Conservation (phyloP, 257 asterid species). For the Haberlea rhodopensis region DNA sequence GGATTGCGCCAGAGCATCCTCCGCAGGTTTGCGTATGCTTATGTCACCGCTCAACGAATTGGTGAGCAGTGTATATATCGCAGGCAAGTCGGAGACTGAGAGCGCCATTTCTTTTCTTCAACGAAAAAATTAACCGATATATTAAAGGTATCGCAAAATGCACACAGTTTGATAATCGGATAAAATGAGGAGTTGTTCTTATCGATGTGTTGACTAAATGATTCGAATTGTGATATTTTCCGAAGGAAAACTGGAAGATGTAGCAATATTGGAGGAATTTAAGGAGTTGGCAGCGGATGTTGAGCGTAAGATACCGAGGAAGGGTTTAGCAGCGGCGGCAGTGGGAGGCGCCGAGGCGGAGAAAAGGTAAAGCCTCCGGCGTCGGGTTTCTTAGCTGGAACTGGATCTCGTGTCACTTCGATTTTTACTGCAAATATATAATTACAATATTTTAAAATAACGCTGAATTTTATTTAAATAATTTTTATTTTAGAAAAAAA, state of each 20-base stretch:
- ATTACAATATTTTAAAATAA: too few species aligned
- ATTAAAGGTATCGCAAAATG: slow-evolving; percentile 11
- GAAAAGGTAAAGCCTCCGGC: slow-evolving; percentile 35
- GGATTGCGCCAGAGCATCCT: slow-evolving; percentile 69
- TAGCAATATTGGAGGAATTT: slow-evolving; percentile 15
- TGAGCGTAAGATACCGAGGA: slow-evolving; percentile 22
- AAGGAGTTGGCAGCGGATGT: background rate
- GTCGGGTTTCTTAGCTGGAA: slow-evolving; percentile 32
- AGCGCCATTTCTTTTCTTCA: slow-evolving; percentile 54
- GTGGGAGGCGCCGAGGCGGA: slow-evolving; percentile 38
- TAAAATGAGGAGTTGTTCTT: slow-evolving; percentile 23
- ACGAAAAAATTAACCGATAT: slow-evolving; percentile 5
- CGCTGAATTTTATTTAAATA: too few species aligned
- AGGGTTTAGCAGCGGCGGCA: slow-evolving; percentile 40
- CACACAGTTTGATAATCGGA: slow-evolving; percentile 3
- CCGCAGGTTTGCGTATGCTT: slow-evolving; percentile 89
- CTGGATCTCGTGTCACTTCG: background rate
- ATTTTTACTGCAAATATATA: too few species aligned
- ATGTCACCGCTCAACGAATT: slow-evolving; percentile 75
- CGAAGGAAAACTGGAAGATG: slow-evolving; percentile 11
- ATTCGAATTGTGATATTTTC: slow-evolving; percentile 18
- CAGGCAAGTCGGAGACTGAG: slow-evolving; percentile 78
- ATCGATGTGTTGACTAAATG: slow-evolving; percentile 36
- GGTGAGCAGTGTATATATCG: slow-evolving; percentile 68
- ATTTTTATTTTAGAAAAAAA: too few species aligned